These are phyloP conservation scores for Calonectria pteridis DNA, from an alignment of 2,329 filamentous ascomycete species.

Conservation along the genomic window DNA sequence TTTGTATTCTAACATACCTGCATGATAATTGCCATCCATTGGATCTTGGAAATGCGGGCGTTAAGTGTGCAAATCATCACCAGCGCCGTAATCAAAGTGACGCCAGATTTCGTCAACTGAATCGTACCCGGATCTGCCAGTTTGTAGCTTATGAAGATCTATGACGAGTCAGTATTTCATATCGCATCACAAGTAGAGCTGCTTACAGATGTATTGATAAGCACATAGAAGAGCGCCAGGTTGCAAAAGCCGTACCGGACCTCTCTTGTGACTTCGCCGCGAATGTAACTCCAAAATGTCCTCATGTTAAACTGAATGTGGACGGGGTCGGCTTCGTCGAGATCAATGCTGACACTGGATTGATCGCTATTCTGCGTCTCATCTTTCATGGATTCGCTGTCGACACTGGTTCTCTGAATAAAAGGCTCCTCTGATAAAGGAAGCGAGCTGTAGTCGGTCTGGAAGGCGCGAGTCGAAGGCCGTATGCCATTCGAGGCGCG, in stretches of 20 bases:
- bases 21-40: background rate
- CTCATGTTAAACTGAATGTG: background rate
- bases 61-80: background rate
- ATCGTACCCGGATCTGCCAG: background rate
- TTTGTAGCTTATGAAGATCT: constrained; percentile 1
- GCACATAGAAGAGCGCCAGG: background rate
- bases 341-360: background rate
- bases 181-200: background rate
- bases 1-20: background rate
- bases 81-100: background rate
- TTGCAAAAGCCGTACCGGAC: background rate
- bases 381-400: background rate
- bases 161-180: background rate
- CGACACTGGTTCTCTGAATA: background rate
- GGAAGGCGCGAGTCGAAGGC: background rate
- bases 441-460: background rate
- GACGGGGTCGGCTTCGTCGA: background rate
- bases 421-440: background rate
- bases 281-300: background rate
- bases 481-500: background rate
- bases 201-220: background rate
- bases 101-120: background rate
- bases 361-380: background rate
- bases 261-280: background rate
- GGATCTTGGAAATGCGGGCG: background rate